Base-by-base conservation (phyloP, 305 asterid species). In the Solanum aculeatissimum region DNA sequence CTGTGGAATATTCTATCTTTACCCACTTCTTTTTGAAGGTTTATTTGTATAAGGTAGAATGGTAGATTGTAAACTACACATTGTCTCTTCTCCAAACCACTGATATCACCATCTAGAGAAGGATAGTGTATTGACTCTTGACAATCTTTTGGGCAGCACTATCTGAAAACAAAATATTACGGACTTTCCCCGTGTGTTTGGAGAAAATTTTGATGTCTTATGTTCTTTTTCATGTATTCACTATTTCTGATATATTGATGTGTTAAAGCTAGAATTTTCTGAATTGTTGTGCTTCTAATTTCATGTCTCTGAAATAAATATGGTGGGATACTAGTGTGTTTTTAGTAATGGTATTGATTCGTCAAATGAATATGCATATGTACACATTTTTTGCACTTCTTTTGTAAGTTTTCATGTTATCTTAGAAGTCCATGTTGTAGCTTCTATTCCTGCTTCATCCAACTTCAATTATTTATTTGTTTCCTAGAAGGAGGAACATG, bases 401-500 rank as follows among this genome's bases (percentile, higher is more conserved):
- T 40, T 70, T 40, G 32, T 70, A 53, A 11, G 58, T 62, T 85
- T 21, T 58, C n/a, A 8, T 58, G 63, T 19, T 21, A 54, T 51
- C 80, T 11, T 32, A 54, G 79, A 43, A 62, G n/a, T 65, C 80
- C 51, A 83, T 55, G 63, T 83, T 14, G 7, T 35, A 18, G 75
- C 55, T 72, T 35, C 2, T 42, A 19, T 40, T 70, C 53, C 3
- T 1, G 32, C 35, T 40, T 70, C 5, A 6, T 2, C 79, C 79
- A 70, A 70, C 79, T 11, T 40, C 19, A 40, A 40, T n/a, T 70
- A 32, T 85, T 74, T 68, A 23, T 68, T 3, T 45, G 40, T 74
- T 66, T 83, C 84, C 90, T 90, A 92, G 97, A 93, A 88, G 83
- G 92, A 84, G 85, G 87, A 89, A 84, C 63, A 86, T 19, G 86